A percentile compares a stretch with the other conserved stretches of the same genome.
phyloP scores from a whole-genome alignment of 148 eudicot genomes.

The Euryodendron excelsum region DNA sequence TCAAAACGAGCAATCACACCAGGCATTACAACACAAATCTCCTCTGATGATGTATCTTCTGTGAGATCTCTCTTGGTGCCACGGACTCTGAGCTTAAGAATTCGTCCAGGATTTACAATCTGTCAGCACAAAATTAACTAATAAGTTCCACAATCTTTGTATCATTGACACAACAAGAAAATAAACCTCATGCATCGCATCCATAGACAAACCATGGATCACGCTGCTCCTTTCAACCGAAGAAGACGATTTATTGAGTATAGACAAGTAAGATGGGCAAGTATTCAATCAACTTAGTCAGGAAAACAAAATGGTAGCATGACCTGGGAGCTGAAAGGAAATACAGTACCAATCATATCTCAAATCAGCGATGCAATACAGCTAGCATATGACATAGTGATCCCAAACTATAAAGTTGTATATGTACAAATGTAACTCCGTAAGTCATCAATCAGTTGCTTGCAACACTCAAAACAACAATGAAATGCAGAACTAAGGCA shows the following conservation, averaged over 20 bases:
- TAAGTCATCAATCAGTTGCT: not conserved
- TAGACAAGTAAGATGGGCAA: not conserved
- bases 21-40: constrained; percentile 78
- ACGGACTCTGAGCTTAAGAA: constrained; percentile 75
- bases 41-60: constrained; percentile 77
- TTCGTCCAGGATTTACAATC: constrained; percentile 68
- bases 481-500: not conserved
- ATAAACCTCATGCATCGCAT: not conserved
- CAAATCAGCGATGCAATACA: too few relatives aligned
- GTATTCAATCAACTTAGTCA: not conserved
- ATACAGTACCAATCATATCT: too few relatives aligned
- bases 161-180: constrained; percentile 5
- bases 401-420: not conserved
- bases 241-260: not conserved
- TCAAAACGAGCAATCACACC: constrained; percentile 87
- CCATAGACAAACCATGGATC: not conserved
- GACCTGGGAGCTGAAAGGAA: not conserved
- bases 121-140: constrained; percentile 23
- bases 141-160: not conserved
- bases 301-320: too few relatives aligned
- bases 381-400: too few relatives aligned
- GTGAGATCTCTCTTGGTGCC: constrained; percentile 68
- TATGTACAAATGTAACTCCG: not conserved
- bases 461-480: not conserved
- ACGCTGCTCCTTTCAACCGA: not conserved